Percentiles rank a stretch among this genome's conserved stretches.
Evolutionary conservation across 768 basidiomycete species (phyloP).

Genomic region (Pleurotus eryngii): DNA sequence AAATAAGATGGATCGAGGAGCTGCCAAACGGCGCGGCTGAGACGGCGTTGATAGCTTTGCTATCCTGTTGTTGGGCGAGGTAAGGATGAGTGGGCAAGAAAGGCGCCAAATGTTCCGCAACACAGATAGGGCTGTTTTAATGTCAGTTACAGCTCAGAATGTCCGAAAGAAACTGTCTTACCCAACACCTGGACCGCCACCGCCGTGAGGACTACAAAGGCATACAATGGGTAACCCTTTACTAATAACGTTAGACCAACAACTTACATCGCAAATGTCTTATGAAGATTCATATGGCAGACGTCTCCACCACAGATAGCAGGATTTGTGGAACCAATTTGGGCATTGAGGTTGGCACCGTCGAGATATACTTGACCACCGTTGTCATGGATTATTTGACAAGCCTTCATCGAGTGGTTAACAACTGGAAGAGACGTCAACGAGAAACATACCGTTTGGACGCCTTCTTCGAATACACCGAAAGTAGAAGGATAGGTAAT

Average conservation of each 20-base stretch:
- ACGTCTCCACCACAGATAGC: conserved; percentile 97
- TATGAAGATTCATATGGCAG: conserved; percentile 97
- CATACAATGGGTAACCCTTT: background rate
- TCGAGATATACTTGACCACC: conserved; percentile 99
- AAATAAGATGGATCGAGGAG: conserved; percentile 92
- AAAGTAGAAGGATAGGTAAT: conserved; percentile 98
- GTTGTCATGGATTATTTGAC: conserved; percentile 88
- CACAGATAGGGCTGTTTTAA: conserved; percentile 76
- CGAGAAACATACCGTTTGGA: conserved; percentile 54
- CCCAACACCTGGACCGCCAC: conserved; percentile 96
- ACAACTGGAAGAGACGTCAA: background rate
- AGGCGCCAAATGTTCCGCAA: conserved; percentile 87
- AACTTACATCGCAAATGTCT: conserved; percentile 90
- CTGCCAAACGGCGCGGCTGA: conserved; percentile 93
- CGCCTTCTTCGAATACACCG: conserved; percentile 94
- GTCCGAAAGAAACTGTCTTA: conserved; percentile 27
- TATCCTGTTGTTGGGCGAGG: conserved; percentile 37
- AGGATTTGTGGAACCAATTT: conserved; percentile 89
- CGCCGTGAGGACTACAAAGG: conserved; percentile 80
- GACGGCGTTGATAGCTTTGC: conserved; percentile 73
- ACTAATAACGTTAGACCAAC: background rate
- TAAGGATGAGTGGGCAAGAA: conserved; percentile 91
- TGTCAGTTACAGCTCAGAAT: conserved; percentile 7
- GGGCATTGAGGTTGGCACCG: conserved; percentile 93
- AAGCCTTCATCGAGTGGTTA: conserved; percentile 50